Evolutionary conservation across 192 early-diverging fungal species (phyloP), one percentile per base, ranked within the genome.

Genomic region (Gorgonomyces haynaldii): DNA sequence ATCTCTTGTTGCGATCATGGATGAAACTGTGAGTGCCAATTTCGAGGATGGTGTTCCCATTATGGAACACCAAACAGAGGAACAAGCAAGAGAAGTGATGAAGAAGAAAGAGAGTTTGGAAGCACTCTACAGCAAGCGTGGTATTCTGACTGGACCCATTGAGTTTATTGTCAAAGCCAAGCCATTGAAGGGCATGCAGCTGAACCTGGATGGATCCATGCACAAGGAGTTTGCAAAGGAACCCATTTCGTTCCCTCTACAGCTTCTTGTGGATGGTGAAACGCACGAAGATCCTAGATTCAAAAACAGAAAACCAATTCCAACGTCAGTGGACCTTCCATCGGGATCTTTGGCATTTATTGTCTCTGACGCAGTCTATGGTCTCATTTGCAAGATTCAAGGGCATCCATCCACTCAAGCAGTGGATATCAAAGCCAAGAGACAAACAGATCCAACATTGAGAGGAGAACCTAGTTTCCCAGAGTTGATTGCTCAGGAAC

Each of bases 291-390:
- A 44, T 44, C 42, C 42, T 25, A 4, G 42, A 3, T 44, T 22
- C 21, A 44, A 72, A 30, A 88, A 93, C 57, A 69, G 74, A 37
- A 71, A 82, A 15, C 69, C 91, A 10, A 52, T 67, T 13, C 69
- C 81, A 1, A 50, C 91, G 0, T 63, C 65, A 1, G 66, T 69
- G n/a, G 86, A 87, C 42, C 89, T 84, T 47, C 88, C 86, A 7
- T 9, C 81, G 8, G 53, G 56, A 1, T 76, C 76, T 2, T 66
- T 68, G 13, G 80, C 89, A 2, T 92, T 95, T 57, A 91, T 91
- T 60, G 58, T 97, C 42, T 86, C 84, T 7, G 57, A 59, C 36
- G 67, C 61, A 16, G 48, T 78, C 36, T 95, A 89, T 50, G 94
- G 94, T 32, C 57, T 71, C 10, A 66, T 70, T 1, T 82, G 69